Conservation (phyloP, 495 filamentous ascomycete genomes). For the Xylaria palmicola region DNA sequence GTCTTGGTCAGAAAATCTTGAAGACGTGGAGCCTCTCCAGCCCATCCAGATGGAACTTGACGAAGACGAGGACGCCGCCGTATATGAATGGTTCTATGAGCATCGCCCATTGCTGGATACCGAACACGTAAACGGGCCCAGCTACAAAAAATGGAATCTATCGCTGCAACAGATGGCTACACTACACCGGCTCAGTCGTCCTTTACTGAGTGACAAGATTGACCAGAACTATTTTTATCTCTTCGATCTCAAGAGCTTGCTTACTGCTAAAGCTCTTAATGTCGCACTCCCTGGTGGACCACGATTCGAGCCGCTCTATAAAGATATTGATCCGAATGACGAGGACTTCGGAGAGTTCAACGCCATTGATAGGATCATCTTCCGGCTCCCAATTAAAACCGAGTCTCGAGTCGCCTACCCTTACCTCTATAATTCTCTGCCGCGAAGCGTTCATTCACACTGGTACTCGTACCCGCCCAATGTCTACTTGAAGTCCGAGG, state of each 20-base stretch:
- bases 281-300: constrained; percentile 96
- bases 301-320: constrained; percentile 96
- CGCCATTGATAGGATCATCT: constrained; percentile 98
- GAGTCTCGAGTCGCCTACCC: constrained; percentile 95
- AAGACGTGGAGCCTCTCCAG: constrained; percentile 95
- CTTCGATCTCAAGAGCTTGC: constrained; percentile 93
- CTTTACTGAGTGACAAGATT: constrained; percentile 85
- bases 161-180: constrained; percentile 94
- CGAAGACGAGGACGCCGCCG: constrained; percentile 86
- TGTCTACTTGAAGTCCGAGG: constrained; percentile 86
- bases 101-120: constrained; percentile 90
- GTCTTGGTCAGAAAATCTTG: constrained; percentile 98
- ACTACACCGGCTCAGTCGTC: constrained; percentile 86
- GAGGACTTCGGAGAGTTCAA: constrained; percentile 99
- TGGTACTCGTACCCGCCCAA: constrained; percentile 95
- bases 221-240: constrained; percentile 98
- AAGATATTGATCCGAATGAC: constrained; percentile 98
- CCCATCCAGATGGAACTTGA: constrained; percentile 99
- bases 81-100: constrained; percentile 97
- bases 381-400: constrained; percentile 90
- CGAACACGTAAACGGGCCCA: constrained; percentile 91
- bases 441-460: constrained; percentile 87
- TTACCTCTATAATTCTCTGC: constrained; percentile 93
- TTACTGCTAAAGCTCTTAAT: constrained; percentile 95
- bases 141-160: constrained; percentile 96